phyloP scores from a whole-genome alignment of 345 rosid genomes.

The Murraya koenigii region DNA sequence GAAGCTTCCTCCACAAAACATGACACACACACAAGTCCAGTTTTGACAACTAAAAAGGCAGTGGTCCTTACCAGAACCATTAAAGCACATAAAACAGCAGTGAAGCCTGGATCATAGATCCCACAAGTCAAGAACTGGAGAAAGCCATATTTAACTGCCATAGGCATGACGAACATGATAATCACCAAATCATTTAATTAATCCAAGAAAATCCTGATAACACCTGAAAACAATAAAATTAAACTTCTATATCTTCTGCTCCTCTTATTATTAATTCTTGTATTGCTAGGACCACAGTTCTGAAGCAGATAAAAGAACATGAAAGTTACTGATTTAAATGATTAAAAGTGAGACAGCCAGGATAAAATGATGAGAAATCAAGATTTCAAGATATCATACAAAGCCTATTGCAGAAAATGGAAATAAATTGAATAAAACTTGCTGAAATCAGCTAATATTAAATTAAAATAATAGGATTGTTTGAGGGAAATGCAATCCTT shows the following conservation, averaged over 20 bases:
- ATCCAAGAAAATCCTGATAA: background rate
- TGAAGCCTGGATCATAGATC: background rate
- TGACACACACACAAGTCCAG: too few relatives aligned
- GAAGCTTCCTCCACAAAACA: too few relatives aligned
- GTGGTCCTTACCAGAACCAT: conserved; percentile 1
- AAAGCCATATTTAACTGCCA: background rate
- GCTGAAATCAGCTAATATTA: background rate
- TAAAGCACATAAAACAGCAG: background rate
- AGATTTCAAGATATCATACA: background rate
- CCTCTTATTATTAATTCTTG: background rate
- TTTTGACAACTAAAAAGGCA: background rate
- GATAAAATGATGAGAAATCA: background rate
- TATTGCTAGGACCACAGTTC: background rate
- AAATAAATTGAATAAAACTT: background rate
- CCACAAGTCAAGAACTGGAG: background rate
- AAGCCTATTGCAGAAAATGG: background rate
- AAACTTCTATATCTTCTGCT: background rate
- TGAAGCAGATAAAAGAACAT: background rate
- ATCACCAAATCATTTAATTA: background rate
- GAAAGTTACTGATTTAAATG: background rate
- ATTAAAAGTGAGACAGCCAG: background rate
- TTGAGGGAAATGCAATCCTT: background rate
- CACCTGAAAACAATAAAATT: background rate
- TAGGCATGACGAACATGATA: background rate
- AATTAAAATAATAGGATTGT: background rate